Evolutionary conservation across 1,139 yeast genomes (phyloP), one percentile per base, ranked within the genome.

Genomic region (Geotrichum citri-aurantii): DNA sequence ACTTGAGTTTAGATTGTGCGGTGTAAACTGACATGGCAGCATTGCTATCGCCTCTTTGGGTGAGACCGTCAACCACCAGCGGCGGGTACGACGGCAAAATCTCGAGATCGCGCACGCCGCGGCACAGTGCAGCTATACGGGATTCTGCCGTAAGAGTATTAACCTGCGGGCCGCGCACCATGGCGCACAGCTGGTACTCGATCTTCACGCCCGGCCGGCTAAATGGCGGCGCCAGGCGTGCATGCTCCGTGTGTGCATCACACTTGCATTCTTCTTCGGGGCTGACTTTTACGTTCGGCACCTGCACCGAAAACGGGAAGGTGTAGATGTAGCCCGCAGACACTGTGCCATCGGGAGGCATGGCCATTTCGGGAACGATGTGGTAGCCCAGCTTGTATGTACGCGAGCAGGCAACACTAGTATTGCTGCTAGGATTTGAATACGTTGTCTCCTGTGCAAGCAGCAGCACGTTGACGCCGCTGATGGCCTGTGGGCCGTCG

Each of bases 291-390:
- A 46, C 26, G 17, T 56, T 51, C 17, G 59, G 59, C 21, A 56
- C 40, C 48, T 56, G 59, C 26, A 56, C 23, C 11, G 56, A 52
- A 44, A 56, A 56, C n/a, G 59, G 59, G 19, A 56, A 56, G 52
- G 50, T 48, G 52, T 56, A 56, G 26, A 56, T 33, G 47, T 56
- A 56, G 17, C 59, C 59, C 27, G 31, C 31, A 5, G 52, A 24
- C 17, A 52, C 59, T 2, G 49, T 31, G 26, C 59, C 56, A 2
- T 50, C 59, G 2, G 59, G 59, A 10, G 59, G 59, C 59, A 56
- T 52, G 19, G 59, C 59, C 53, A 56, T 48, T 12, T 56, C 59
- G 6, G 59, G 59, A 2, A 56, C 59, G 27, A 52, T 21, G 10
- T 56, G 59, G n/a, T 42, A 56, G 10, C 53, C 50, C 14, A 52